A percentile compares a stretch with the other conserved stretches of the same genome.
phyloP scores from a whole-genome alignment of 1,284 basidiomycete genomes.

The Ceratobasidium sp. region DNA sequence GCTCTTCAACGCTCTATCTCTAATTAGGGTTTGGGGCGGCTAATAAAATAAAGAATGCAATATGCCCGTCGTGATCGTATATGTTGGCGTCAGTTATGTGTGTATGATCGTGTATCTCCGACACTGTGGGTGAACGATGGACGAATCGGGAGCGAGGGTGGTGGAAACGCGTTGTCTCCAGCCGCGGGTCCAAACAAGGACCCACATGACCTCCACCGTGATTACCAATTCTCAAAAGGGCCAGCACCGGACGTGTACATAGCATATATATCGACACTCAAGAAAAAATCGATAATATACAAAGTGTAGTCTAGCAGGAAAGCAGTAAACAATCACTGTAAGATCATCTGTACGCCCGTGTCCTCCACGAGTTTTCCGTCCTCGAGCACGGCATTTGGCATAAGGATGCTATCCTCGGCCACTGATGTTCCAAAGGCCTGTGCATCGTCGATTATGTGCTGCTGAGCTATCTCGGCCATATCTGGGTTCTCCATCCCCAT shows the following conservation, averaged over 20 bases:
- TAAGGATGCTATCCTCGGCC: constrained; percentile 33
- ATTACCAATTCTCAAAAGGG: constrained; percentile 33
- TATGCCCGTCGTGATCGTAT: neutral
- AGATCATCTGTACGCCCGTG: constrained; percentile 28
- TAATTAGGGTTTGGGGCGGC: constrained; percentile 29
- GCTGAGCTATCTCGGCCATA: constrained; percentile 28
- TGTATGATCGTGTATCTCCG: neutral
- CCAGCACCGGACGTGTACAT: neutral
- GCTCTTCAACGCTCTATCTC: neutral
- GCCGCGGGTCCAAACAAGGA: constrained; percentile 38
- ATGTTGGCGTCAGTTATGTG: neutral
- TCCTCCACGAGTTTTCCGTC: constrained; percentile 37
- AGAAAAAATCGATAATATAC: constrained; percentile 1
- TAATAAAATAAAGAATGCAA: neutral
- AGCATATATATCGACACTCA: neutral
- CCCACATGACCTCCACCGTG: constrained; percentile 22
- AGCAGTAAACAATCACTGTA: constrained; percentile 9
- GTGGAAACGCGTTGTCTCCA: constrained; percentile 40
- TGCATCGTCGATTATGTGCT: constrained; percentile 33
- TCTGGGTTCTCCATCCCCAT: constrained; percentile 20
- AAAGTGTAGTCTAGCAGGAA: constrained; percentile 1
- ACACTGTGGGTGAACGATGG: constrained; percentile 1
- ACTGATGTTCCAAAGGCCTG: constrained; percentile 34
- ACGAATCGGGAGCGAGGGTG: constrained; percentile 32
- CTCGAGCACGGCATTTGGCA: constrained; percentile 32